Conservation (phyloP, 495 filamentous ascomycete genomes). For the Aspergillus saccharolyticus region DNA sequence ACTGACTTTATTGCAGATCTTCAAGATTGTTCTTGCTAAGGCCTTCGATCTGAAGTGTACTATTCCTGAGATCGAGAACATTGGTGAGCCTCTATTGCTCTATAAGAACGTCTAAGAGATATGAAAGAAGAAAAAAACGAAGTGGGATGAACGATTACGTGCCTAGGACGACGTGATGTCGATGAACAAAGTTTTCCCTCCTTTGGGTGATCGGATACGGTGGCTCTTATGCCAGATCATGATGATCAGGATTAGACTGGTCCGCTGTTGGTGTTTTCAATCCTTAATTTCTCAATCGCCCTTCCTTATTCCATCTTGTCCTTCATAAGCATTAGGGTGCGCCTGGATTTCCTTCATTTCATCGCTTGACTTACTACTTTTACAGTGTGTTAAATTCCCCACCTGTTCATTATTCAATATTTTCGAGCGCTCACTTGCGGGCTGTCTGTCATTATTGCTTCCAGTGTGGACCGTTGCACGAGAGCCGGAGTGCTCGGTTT, state of each 20-base stretch:
- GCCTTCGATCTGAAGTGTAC: conserved; percentile 98
- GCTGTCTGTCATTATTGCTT: neutral
- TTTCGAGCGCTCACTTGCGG: conserved; percentile 2
- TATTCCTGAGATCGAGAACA: conserved; percentile 96
- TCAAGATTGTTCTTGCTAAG: conserved; percentile 98
- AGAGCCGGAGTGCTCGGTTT: conserved; percentile 1
- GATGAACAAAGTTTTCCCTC: conserved; percentile 29
- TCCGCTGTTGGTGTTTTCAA: conserved; percentile 14
- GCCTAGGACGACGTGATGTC: conserved; percentile 39
- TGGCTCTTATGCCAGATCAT: conserved; percentile 8
- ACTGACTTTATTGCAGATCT: conserved; percentile 71
- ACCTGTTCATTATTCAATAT: conserved; percentile 11
- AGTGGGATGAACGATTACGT: conserved; percentile 32
- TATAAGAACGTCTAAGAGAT: conserved; percentile 68
- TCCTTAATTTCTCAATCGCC: conserved; percentile 20
- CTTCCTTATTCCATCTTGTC: conserved; percentile 22
- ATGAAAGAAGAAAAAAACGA: conserved; percentile 7
- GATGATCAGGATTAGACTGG: conserved; percentile 9
- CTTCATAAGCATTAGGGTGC: conserved; percentile 26
- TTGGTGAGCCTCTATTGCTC: conserved; percentile 91
- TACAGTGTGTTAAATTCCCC: conserved; percentile 20
- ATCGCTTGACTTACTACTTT: conserved; percentile 22
- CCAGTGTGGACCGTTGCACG: neutral
- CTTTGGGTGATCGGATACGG: conserved; percentile 10
- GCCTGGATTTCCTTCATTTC: conserved; percentile 21